A percentile compares a stretch with the other conserved stretches of the same genome.
Conservation (phyloP, 2,329 filamentous ascomycete species). For the Dactylellina parvicollis region DNA sequence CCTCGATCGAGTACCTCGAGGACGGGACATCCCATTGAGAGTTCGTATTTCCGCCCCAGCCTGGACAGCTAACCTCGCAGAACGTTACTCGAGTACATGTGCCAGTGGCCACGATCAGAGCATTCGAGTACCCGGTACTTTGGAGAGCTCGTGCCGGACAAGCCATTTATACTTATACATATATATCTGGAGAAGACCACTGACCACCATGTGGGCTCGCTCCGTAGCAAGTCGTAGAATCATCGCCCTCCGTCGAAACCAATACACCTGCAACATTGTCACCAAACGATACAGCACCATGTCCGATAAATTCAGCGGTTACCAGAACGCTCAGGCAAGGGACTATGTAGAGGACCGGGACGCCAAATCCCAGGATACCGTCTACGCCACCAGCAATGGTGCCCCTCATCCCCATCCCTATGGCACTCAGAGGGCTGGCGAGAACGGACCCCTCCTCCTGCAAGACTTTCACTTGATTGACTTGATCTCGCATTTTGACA, state of each 20-base stretch:
- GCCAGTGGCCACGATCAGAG: no score
- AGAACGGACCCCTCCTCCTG: slow-evolving; percentile 70
- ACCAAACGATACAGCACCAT: slow-evolving; percentile 24
- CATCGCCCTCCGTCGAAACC: slow-evolving; percentile 1
- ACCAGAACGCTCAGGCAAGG: slow-evolving; percentile 38
- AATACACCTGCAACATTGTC: background rate
- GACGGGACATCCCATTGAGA: background rate
- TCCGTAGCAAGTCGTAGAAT: slow-evolving; percentile 29
- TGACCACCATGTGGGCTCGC: slow-evolving; percentile 42
- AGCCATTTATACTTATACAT: no score
- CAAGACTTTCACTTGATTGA: slow-evolving; percentile 75
- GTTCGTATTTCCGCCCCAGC: slow-evolving; percentile 12
- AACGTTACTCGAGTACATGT: no score
- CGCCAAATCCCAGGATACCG: slow-evolving; percentile 44
- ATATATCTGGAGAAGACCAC: no score
- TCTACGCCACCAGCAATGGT: slow-evolving; percentile 70
- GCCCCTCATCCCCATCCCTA: slow-evolving; percentile 70
- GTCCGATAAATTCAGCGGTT: slow-evolving; percentile 41
- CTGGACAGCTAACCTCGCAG: background rate
- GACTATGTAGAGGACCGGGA: slow-evolving; percentile 46
- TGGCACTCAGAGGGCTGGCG: slow-evolving; percentile 68
- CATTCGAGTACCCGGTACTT: no score
- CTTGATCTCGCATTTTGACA: slow-evolving; percentile 68
- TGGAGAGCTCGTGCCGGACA: no score
- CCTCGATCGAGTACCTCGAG: slow-evolving; percentile 27